Base-by-base conservation (phyloP, 2,329 filamentous ascomycete genomes). In the Colletotrichum magnum region DNA sequence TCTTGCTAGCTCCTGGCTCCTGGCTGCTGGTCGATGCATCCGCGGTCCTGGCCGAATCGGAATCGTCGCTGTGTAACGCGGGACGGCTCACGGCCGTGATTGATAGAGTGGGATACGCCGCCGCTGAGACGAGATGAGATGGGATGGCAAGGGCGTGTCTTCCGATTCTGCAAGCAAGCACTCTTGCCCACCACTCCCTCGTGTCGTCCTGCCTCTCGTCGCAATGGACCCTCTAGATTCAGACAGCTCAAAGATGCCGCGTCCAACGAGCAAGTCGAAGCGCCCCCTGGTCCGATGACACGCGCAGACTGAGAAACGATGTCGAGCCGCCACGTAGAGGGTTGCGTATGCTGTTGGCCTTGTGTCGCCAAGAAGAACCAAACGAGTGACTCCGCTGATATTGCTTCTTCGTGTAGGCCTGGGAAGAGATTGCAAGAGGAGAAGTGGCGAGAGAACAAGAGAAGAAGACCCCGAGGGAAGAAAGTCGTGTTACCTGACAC, bases 401-500 rank as follows among this genome's bases (percentile, higher is more conserved):
- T 50, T 51, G 50, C 51, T 57, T 18, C 36, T 56, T 52, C 26
- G 41, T 48, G 21, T 43, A 39, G 26, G 41, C 58, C 32, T 24
- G 24, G 15, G 32, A 7, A 36, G 32, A 36, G 32, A 36, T 36
- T 36, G 32, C 32, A 36, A 36, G 32, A 36, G 32, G 10, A 36
- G 32, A 36, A 36, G 10, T 36, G 32, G 32, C 32, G 32, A 36
- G 32, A 36, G 32, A 36, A 36, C 32, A 36, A 36, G 32, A 18
- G 16, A 54, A 15, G 16, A 41, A 24, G 28, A 28, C 32, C 43
- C 24, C 56, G 41, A 26, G 21, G 13, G 26, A 60, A 32, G 66
- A 69, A 32, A 13, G 41, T 48, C 39, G 66, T 65, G 66, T 18
- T 58, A 66, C 66, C 56, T 56, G 32, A 47, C 36, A 62, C 56